A percentile compares a stretch with the other conserved stretches of the same genome.
Evolutionary conservation across 2,329 filamentous ascomycete genomes (phyloP).

Genomic region (Phoma sp.): DNA sequence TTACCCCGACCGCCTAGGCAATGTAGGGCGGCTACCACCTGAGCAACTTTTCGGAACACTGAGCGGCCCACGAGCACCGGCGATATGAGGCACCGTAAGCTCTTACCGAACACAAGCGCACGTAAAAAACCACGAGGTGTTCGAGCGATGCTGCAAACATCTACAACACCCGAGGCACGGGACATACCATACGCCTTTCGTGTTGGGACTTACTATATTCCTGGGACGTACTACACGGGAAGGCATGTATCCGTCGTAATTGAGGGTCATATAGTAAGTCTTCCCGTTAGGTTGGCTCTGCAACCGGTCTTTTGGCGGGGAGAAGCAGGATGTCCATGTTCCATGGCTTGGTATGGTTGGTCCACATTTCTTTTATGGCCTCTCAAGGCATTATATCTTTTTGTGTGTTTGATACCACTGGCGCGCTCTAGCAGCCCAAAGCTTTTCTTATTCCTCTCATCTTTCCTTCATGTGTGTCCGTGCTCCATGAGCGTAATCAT

Average conservation of each 20-base stretch:
- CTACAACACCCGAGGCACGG: neutral
- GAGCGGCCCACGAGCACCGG: conserved; percentile 40
- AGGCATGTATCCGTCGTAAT: neutral
- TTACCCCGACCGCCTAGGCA: conserved; percentile 53
- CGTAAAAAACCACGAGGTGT: neutral
- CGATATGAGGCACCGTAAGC: conserved; percentile 27
- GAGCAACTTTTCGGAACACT: conserved; percentile 50
- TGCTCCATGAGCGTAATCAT: conserved; percentile 12
- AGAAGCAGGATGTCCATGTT: neutral
- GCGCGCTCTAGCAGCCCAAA: conserved; percentile 18
- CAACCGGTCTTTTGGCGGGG: neutral
- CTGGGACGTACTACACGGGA: neutral
- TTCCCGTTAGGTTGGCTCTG: neutral
- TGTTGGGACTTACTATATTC: neutral
- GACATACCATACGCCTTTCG: neutral
- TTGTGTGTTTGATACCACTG: conserved; percentile 24
- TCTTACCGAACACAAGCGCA: neutral
- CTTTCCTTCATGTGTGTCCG: conserved; percentile 16
- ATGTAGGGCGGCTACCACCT: conserved; percentile 60
- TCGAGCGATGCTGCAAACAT: neutral
- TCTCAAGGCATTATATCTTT: conserved; percentile 5
- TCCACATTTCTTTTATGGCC: conserved; percentile 6
- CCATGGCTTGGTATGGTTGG: neutral
- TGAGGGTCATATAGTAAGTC: neutral
- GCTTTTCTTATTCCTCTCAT: conserved; percentile 13